A percentile compares a stretch with the other conserved stretches of the same genome.
Conservation (phyloP, 352 stramenopile genomes). For the Globisporangium spiculum region DNA sequence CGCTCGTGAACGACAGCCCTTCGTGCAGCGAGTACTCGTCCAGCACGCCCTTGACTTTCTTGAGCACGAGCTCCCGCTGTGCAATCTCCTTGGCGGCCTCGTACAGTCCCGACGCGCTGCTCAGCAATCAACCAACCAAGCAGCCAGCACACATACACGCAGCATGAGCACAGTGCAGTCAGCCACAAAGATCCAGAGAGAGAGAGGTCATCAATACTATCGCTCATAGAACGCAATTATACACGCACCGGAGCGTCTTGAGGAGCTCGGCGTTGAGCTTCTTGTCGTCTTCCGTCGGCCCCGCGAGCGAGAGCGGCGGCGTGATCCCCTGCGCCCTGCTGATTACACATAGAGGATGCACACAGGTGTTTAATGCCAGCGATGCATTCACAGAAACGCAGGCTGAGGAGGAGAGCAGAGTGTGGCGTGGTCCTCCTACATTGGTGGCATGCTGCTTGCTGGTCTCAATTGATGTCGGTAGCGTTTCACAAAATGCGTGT, state of each 20-base stretch:
- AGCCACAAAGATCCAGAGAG: neutral
- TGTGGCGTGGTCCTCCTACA: neutral
- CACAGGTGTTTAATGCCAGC: neutral
- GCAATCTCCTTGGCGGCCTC: constrained; percentile 69
- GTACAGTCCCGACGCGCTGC: constrained; percentile 62
- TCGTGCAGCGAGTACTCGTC: constrained; percentile 82
- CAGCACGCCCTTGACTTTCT: constrained; percentile 58
- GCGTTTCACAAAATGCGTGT: neutral
- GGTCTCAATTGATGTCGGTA: neutral
- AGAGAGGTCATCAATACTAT: neutral
- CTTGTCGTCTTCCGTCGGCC: constrained; percentile 61
- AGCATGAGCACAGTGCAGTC: neutral
- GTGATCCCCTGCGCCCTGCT: constrained; percentile 20
- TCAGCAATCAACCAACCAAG: neutral
- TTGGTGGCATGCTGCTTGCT: neutral
- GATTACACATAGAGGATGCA: neutral
- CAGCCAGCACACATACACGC: neutral
- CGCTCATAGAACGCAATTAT: neutral
- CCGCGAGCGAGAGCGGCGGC: constrained; percentile 69
- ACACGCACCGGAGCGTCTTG: constrained; percentile 48
- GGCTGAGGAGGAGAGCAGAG: neutral
- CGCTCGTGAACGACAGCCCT: constrained; percentile 38
- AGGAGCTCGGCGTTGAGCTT: constrained; percentile 66
- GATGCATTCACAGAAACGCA: neutral
- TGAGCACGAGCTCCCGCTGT: constrained; percentile 60